A percentile compares a stretch with the other conserved stretches of the same genome.
phyloP scores from a whole-genome alignment of 1,284 basidiomycete species.

The Schizophyllum commune region DNA sequence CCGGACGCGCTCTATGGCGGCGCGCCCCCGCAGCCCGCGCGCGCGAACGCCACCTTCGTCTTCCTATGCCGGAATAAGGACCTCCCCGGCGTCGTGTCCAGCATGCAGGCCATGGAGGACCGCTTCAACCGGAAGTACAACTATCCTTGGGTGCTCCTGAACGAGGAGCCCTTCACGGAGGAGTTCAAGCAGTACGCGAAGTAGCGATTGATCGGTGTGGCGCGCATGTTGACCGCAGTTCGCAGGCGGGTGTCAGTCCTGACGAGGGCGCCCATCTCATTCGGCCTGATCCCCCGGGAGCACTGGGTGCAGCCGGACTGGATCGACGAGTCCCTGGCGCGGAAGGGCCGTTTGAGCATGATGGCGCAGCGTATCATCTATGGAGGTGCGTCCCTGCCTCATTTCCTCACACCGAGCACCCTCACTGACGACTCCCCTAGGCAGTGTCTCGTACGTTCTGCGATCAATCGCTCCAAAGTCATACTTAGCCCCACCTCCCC shows the following conservation, averaged over 20 bases:
- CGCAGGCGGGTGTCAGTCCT: slow-evolving; percentile 49
- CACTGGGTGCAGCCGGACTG: slow-evolving; percentile 81
- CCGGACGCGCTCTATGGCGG: slow-evolving; percentile 1
- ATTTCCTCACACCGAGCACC: neutral
- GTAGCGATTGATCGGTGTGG: neutral
- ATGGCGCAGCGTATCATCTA: slow-evolving; percentile 62
- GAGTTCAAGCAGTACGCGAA: slow-evolving; percentile 55
- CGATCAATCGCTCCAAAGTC: neutral
- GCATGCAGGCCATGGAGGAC: slow-evolving; percentile 47
- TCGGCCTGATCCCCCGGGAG: slow-evolving; percentile 64
- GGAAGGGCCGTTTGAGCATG: slow-evolving; percentile 53
- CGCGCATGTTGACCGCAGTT: neutral
- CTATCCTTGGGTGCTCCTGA: slow-evolving; percentile 70
- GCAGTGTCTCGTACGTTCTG: slow-evolving; percentile 42
- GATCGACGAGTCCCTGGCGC: slow-evolving; percentile 69
- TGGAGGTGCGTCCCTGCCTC: slow-evolving; percentile 34
- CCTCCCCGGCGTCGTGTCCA: slow-evolving; percentile 45
- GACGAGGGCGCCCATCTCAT: slow-evolving; percentile 48
- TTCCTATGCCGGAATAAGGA: slow-evolving; percentile 33
- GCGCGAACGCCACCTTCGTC: slow-evolving; percentile 35
- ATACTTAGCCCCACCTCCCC: slow-evolving; percentile 1
- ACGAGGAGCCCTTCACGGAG: slow-evolving; percentile 62
- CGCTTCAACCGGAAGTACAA: slow-evolving; percentile 56
- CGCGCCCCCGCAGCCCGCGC: neutral
- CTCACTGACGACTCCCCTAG: slow-evolving; percentile 18